These are phyloP conservation scores for Metschnikowia aberdeeniae DNA, from an alignment of 805 yeast species.

Conservation along the genomic window DNA sequence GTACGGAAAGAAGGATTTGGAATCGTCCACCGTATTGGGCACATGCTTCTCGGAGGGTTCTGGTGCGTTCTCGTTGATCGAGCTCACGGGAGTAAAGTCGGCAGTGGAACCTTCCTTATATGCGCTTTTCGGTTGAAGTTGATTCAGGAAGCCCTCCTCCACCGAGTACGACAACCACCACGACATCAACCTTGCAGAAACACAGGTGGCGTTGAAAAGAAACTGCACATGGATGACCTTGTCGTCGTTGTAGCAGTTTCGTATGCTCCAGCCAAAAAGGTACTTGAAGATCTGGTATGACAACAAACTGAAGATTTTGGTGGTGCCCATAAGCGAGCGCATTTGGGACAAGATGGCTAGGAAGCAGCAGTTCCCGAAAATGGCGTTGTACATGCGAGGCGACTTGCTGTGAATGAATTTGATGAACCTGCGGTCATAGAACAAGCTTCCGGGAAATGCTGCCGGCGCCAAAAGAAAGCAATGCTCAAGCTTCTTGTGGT, in stretches of 20 bases:
- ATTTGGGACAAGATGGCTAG: constrained; percentile 67
- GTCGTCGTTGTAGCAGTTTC: constrained; percentile 60
- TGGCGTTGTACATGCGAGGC: constrained; percentile 37
- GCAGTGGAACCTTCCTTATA: constrained; percentile 28
- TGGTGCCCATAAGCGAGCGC: constrained; percentile 43
- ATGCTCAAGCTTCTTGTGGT: constrained; percentile 55
- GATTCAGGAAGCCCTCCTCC: constrained; percentile 38
- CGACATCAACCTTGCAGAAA: constrained; percentile 74
- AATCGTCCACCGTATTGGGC: constrained; percentile 41
- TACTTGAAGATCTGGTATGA: constrained; percentile 84
- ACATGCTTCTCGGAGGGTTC: constrained; percentile 2
- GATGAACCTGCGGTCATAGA: constrained; percentile 60
- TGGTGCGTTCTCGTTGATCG: constrained; percentile 16
- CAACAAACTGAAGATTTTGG: constrained; percentile 49
- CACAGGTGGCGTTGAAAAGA: constrained; percentile 79
- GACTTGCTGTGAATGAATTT: constrained; percentile 56
- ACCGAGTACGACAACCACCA: constrained; percentile 74
- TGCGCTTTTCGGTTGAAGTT: constrained; percentile 30
- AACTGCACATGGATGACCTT: constrained; percentile 69
- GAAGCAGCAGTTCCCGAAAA: constrained; percentile 77
- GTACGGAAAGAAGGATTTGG: constrained; percentile 51
- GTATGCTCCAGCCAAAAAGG: constrained; percentile 83
- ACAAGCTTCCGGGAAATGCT: constrained; percentile 75
- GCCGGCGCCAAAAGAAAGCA: constrained; percentile 89
- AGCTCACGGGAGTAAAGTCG: constrained; percentile 21